phyloP scores from a whole-genome alignment of 2,329 filamentous ascomycete species.

The Fusarium sp. region DNA sequence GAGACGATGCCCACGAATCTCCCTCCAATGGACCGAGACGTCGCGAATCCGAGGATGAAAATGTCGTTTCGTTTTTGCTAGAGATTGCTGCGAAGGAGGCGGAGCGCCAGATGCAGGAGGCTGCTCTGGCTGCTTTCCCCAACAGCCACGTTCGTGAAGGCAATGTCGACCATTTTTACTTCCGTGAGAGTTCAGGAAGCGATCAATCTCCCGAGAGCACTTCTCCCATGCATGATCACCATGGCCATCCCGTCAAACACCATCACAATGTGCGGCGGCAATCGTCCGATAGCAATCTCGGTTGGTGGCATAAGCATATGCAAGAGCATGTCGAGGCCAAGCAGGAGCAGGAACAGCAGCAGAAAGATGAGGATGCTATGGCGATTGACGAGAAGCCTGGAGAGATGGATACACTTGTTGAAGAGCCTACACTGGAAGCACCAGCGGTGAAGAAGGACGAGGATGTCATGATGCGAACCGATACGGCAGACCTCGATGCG shows the following conservation, averaged over 20 bases:
- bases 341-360: conserved; percentile 61
- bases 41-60: conserved; percentile 80
- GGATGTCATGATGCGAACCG: conserved; percentile 51
- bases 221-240: conserved; percentile 48
- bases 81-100: conserved; percentile 84
- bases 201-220: conserved; percentile 60
- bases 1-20: conserved; percentile 34
- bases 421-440: conserved; percentile 38
- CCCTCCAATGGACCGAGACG: conserved; percentile 50
- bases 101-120: conserved; percentile 82
- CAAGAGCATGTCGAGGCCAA: conserved; percentile 79
- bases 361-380: conserved; percentile 46
- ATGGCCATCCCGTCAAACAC: conserved; percentile 44
- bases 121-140: conserved; percentile 80
- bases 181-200: conserved; percentile 72
- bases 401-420: conserved; percentile 39
- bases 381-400: conserved; percentile 47
- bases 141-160: conserved; percentile 77
- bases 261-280: conserved; percentile 60
- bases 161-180: conserved; percentile 77
- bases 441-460: conserved; percentile 28
- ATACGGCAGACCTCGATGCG: conserved; percentile 57
- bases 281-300: conserved; percentile 71
- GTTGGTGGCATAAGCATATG: conserved; percentile 85
- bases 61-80: conserved; percentile 81